Percentiles rank a stretch among this genome's conserved stretches.
Evolutionary conservation across 2,329 filamentous ascomycete genomes (phyloP).

Genomic region (Colletotrichum higginsianum): DNA sequence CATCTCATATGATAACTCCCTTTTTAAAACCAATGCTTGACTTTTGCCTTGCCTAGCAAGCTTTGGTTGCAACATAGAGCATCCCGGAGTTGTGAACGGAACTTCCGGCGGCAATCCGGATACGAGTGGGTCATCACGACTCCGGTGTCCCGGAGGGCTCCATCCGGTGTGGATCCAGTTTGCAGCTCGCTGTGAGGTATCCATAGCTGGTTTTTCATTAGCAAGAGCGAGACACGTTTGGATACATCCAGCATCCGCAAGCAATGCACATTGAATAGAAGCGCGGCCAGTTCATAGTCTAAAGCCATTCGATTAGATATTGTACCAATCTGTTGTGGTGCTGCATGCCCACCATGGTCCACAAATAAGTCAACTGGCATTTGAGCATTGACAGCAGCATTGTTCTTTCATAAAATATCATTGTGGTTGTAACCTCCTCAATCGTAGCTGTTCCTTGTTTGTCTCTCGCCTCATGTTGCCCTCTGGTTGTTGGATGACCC

Average conservation of each 20-base stretch:
- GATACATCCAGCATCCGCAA: not conserved
- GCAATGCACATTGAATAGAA: no score
- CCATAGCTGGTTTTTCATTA: no score
- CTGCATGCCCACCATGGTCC: not conserved
- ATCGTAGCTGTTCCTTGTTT: conserved; percentile 6
- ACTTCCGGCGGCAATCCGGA: not conserved
- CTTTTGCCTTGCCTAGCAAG: not conserved
- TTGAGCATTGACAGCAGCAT: no score
- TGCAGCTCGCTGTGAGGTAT: not conserved
- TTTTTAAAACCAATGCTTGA: not conserved
- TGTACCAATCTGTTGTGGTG: not conserved
- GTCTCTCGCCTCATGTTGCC: conserved; percentile 20
- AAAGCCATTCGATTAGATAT: not conserved
- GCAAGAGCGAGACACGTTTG: not conserved
- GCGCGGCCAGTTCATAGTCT: not conserved
- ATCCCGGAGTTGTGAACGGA: not conserved
- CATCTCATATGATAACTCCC: no score
- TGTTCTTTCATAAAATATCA: not conserved
- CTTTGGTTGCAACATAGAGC: not conserved
- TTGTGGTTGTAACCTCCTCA: not conserved
- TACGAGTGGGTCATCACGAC: not conserved
- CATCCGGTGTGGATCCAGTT: not conserved
- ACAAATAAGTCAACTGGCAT: no score
- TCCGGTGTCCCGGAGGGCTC: not conserved
- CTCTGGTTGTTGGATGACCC: conserved; percentile 55